Percentiles rank a stretch among this genome's conserved stretches.
Evolutionary conservation across 345 rosid genomes (phyloP).

Genomic region (Abelmoschus esculentus): DNA sequence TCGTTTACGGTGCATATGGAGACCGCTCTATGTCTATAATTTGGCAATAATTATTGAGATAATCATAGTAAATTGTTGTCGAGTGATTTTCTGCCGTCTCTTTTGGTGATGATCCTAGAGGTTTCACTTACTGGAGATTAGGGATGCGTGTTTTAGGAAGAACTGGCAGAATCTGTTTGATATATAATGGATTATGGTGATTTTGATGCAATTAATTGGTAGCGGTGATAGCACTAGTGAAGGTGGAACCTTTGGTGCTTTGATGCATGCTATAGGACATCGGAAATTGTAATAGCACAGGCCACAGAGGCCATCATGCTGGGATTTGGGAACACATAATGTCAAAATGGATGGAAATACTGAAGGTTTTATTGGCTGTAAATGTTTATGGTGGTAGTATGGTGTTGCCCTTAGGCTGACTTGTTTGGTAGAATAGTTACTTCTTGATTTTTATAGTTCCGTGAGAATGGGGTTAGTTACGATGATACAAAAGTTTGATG

Average conservation of each 20-base stretch:
- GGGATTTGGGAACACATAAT: background rate
- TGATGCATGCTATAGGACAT: background rate
- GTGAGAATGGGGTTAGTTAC: background rate
- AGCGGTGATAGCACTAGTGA: background rate
- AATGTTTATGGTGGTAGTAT: background rate
- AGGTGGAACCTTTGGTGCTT: background rate
- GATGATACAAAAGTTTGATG: background rate
- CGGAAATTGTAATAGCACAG: background rate
- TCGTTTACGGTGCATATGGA: background rate
- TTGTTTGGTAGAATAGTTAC: background rate
- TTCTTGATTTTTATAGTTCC: background rate
- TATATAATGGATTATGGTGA: background rate
- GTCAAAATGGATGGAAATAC: background rate
- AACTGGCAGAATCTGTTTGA: background rate
- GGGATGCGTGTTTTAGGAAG: background rate
- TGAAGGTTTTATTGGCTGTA: background rate
- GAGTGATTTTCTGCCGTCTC: background rate
- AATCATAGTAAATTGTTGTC: background rate
- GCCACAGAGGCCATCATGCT: background rate
- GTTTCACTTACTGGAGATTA: background rate
- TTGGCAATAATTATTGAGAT: background rate
- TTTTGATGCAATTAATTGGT: background rate
- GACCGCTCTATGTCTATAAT: background rate
- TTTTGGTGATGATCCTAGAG: background rate
- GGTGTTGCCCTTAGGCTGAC: background rate